Conservation (phyloP, 192 early-diverging fungal genomes). For the Podila clonocystis region DNA sequence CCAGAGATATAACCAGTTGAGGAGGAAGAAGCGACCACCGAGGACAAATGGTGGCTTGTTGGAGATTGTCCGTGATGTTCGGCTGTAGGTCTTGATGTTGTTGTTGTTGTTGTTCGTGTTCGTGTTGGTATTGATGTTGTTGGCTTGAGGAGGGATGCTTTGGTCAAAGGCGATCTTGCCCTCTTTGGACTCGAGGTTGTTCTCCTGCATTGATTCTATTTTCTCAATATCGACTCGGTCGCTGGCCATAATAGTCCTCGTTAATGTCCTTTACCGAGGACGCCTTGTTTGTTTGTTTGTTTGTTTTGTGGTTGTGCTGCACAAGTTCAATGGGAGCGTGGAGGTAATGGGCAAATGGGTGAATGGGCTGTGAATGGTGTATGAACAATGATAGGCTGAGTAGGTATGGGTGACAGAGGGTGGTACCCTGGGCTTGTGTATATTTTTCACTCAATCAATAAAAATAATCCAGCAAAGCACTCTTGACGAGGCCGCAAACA, state of each 20-base stretch:
- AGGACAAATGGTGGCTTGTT: constrained; percentile 13
- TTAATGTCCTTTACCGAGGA: too few relatives aligned
- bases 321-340: too few relatives aligned
- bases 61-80: background rate
- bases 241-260: background rate
- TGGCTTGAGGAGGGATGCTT: background rate
- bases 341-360: too few relatives aligned
- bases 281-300: too few relatives aligned
- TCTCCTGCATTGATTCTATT: background rate
- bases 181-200: constrained; percentile 4
- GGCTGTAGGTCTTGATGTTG: constrained; percentile 2
- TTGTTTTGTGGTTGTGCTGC: too few relatives aligned
- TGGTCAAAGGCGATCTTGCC: constrained; percentile 1
- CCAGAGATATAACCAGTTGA: constrained; percentile 39
- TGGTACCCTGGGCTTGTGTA: too few relatives aligned
- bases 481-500: too few relatives aligned
- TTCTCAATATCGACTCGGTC: background rate
- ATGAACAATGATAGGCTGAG: too few relatives aligned
- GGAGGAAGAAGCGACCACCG: constrained; percentile 28
- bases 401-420: too few relatives aligned
- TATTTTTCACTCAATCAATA: too few relatives aligned
- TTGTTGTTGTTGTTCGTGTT: constrained; percentile 1
- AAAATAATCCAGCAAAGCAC: too few relatives aligned
- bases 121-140: constrained; percentile 13
- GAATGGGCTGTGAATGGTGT: too few relatives aligned